Conservation (phyloP, 768 basidiomycete species). For the Sistotremastrum suecicum region DNA sequence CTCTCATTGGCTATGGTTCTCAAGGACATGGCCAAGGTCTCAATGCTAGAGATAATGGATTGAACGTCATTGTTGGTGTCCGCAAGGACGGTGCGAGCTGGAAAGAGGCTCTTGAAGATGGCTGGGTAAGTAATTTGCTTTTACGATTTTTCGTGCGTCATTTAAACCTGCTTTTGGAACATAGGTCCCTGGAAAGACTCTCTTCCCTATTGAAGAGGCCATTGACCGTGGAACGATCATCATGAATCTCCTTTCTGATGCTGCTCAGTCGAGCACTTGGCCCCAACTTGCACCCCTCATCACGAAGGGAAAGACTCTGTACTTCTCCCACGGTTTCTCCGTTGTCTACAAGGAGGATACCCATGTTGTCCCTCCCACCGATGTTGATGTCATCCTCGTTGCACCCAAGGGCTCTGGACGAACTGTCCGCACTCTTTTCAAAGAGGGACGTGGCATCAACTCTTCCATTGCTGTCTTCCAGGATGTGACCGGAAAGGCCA, state of each 20-base stretch:
- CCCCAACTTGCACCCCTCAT: slow-evolving; percentile 78
- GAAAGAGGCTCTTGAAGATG: slow-evolving; percentile 90
- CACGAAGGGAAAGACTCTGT: slow-evolving; percentile 99
- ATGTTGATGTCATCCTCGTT: slow-evolving; percentile 98
- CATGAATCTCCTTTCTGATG: slow-evolving; percentile 99
- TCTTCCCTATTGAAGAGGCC: slow-evolving; percentile 97
- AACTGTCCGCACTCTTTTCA: slow-evolving; percentile 98
- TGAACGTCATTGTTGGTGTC: slow-evolving; percentile 98
- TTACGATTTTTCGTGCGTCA: slow-evolving; percentile 1
- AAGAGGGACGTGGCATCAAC: slow-evolving; percentile 98
- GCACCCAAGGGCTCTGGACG: slow-evolving; percentile 98
- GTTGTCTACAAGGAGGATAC: slow-evolving; percentile 98
- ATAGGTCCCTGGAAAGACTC: slow-evolving; percentile 88
- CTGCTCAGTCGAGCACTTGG: slow-evolving; percentile 98
- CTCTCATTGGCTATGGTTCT: slow-evolving; percentile 97
- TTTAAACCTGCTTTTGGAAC: neutral
- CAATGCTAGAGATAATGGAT: slow-evolving; percentile 97
- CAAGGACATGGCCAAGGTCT: slow-evolving; percentile 98
- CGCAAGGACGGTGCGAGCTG: slow-evolving; percentile 94
- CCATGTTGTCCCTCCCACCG: slow-evolving; percentile 76
- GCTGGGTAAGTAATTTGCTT: slow-evolving; percentile 53
- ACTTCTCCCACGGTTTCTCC: slow-evolving; percentile 99
- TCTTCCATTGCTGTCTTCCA: slow-evolving; percentile 91
- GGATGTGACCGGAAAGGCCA: slow-evolving; percentile 95
- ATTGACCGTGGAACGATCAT: slow-evolving; percentile 93